Evolutionary conservation across 495 filamentous ascomycete genomes (phyloP), one percentile per base, ranked within the genome.

Genomic region (Parachaetomium inaequale): DNA sequence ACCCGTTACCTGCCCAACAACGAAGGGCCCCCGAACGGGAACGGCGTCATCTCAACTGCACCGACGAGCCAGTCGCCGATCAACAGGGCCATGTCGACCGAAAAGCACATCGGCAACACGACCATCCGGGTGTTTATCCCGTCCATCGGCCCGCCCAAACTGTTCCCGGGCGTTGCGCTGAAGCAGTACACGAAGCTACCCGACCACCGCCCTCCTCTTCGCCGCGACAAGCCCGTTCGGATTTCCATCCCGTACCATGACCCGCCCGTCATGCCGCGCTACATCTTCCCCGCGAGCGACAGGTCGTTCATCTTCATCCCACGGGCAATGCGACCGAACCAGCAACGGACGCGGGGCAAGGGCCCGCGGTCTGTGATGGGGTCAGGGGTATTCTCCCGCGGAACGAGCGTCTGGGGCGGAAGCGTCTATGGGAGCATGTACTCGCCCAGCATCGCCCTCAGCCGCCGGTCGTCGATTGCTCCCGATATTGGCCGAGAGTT

Each of bases 281-380:
- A 96, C 72, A 93, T 97, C 45, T 96, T 93, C 74, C 94, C 94
- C 7, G 85, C 90, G 12, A 81, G 81, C 52, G 92, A 96, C 58
- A 83, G 94, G 58, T 97, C 94, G 0, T 99, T 99, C 70, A 95
- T 98, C 66, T 99, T 99, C 75, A 99, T 99, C 59, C 94, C 94
- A 19, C 83, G 94, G 67, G 93, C 94, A 17, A 82, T 95, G 74
- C 84, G 94, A 66, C 95, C 95, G 43, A 96, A 95, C 72, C 91
- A 94, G 69, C 90, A 94, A 76, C 85, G 87, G 19, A 86, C 87
- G 61, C 81, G 88, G 38, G 87, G 91, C 36, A 85, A 89, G 66
- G 70, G 64, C 6, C 87, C 88, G 31, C 84, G 88, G 54, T 88
- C 90, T 62, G 78, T 78, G 23, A 70, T 87, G 67, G 77, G 82